These are phyloP conservation scores for Ascosphaera apis DNA, from an alignment of 2,329 filamentous ascomycete species.

Conservation along the genomic window DNA sequence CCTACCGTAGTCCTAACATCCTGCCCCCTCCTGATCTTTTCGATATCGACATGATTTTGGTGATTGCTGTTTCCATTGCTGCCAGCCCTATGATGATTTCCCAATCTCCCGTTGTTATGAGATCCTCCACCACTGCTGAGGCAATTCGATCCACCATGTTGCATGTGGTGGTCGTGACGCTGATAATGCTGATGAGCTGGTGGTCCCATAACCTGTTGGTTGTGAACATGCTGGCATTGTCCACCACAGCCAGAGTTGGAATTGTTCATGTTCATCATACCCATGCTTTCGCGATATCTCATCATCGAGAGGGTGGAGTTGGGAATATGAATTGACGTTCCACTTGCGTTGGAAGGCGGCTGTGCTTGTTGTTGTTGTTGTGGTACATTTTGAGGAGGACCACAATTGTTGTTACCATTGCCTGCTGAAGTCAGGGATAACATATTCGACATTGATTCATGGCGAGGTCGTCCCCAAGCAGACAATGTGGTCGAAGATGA, in stretches of 20 bases:
- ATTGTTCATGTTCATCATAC: not conserved
- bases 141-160: slow-evolving; percentile 18
- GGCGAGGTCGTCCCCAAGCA: not conserved
- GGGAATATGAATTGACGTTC: too few species aligned
- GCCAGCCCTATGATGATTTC: slow-evolving; percentile 12
- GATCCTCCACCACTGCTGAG: too few species aligned
- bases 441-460: too few species aligned
- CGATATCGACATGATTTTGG: slow-evolving; percentile 22
- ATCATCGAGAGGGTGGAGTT: too few species aligned
- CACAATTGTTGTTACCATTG: too few species aligned
- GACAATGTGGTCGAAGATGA: not conserved
- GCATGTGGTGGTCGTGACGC: slow-evolving; percentile 8
- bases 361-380: too few species aligned
- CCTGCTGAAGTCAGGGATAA: too few species aligned
- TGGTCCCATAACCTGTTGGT: not conserved
- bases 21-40: slow-evolving; percentile 30
- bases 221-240: not conserved
- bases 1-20: slow-evolving; percentile 55
- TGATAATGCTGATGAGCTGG: not conserved
- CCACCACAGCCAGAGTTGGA: not conserved
- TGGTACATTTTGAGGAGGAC: too few species aligned
- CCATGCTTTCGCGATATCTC: not conserved
- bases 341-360: too few species aligned
- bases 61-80: slow-evolving; percentile 12
- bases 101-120: slow-evolving; percentile 15